phyloP scores from a whole-genome alignment of 805 yeast genomes.

The Kodamaea kaohsiungensis region DNA sequence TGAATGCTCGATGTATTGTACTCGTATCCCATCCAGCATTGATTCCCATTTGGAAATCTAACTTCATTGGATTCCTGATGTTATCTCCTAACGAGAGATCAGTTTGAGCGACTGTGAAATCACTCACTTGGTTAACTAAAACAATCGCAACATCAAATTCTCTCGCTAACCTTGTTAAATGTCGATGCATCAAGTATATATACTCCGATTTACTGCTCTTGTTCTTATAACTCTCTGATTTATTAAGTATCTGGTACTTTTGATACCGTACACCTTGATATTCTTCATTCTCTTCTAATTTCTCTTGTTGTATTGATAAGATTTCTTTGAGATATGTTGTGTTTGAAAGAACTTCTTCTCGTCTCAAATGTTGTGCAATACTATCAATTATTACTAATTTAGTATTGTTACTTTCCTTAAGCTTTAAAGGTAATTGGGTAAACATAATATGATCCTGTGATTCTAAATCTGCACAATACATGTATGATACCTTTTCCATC shows the following conservation, averaged over 20 bases:
- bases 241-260: conserved; percentile 23
- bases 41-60: conserved; percentile 20
- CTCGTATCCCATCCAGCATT: conserved; percentile 24
- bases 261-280: conserved; percentile 18
- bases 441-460: conserved; percentile 70
- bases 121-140: conserved; percentile 28
- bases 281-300: conserved; percentile 13
- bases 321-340: conserved; percentile 37
- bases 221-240: conserved; percentile 24
- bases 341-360: conserved; percentile 45
- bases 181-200: conserved; percentile 18
- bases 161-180: conserved; percentile 20
- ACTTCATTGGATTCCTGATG: conserved; percentile 20
- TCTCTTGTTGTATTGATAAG: conserved; percentile 20
- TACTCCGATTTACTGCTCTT: conserved; percentile 20
- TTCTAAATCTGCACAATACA: conserved; percentile 66
- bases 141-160: conserved; percentile 20
- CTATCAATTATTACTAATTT: conserved; percentile 76
- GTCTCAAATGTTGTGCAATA: conserved; percentile 76
- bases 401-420: conserved; percentile 34
- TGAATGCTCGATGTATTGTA: conserved; percentile 4
- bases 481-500: conserved; percentile 46
- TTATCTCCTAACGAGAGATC: background rate
- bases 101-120: conserved; percentile 8
- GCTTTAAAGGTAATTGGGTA: conserved; percentile 60